Percentiles rank a stretch among this genome's conserved stretches.
These are phyloP conservation scores for Trichoderma arundinaceum DNA, from an alignment of 2,329 filamentous ascomycete genomes.

Conservation along the genomic window DNA sequence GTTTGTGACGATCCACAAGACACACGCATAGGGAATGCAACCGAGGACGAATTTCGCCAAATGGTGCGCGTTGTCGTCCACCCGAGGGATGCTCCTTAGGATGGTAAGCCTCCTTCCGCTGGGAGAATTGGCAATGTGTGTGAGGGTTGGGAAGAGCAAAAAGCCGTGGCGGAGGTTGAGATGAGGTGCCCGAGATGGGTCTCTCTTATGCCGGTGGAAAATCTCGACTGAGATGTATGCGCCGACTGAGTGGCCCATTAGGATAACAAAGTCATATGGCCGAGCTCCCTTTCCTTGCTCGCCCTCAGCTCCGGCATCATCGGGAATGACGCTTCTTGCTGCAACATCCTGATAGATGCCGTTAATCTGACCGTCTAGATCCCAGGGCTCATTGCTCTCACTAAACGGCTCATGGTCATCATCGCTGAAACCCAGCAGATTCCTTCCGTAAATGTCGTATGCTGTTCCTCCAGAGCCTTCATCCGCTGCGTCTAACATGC, in stretches of 20 bases:
- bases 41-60: conserved; percentile 51
- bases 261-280: conserved; percentile 63
- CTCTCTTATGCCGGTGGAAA: conserved; percentile 60
- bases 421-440: conserved; percentile 64
- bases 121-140: conserved; percentile 69
- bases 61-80: conserved; percentile 50
- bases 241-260: conserved; percentile 78
- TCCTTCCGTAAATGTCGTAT: conserved; percentile 64
- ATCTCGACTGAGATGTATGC: conserved; percentile 74
- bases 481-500: conserved; percentile 54
- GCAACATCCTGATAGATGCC: conserved; percentile 49
- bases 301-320: not conserved
- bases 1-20: conserved; percentile 52
- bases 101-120: conserved; percentile 57
- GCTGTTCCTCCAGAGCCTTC: conserved; percentile 36
- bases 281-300: conserved; percentile 41
- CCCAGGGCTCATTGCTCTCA: conserved; percentile 51
- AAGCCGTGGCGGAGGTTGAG: conserved; percentile 60
- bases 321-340: conserved; percentile 37
- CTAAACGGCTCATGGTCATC: conserved; percentile 56
- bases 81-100: conserved; percentile 50
- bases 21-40: conserved; percentile 47
- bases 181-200: conserved; percentile 43
- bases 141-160: conserved; percentile 75
- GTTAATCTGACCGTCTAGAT: conserved; percentile 60